phyloP scores from a whole-genome alignment of 441 rosid genomes.

The Adansonia gregorii region DNA sequence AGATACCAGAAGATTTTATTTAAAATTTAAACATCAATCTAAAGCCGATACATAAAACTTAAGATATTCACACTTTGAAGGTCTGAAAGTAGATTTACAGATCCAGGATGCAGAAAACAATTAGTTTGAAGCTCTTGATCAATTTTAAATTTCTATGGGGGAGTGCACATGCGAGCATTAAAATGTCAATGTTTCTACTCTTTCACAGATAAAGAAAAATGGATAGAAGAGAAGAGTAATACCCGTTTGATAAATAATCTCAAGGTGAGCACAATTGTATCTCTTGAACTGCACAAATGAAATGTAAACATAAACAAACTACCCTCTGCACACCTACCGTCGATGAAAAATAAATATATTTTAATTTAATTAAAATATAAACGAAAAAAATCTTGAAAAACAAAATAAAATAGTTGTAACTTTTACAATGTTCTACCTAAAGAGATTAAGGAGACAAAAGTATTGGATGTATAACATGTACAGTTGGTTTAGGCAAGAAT shows the following conservation, averaged over 20 bases:
- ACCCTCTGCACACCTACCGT: background rate
- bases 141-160: slow-evolving; percentile 2
- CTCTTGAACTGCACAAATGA: slow-evolving; percentile 75
- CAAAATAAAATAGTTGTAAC: background rate
- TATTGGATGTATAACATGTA: background rate
- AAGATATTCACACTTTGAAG: background rate
- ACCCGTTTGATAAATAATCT: slow-evolving; percentile 83
- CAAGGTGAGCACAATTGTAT: slow-evolving; percentile 79
- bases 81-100: background rate
- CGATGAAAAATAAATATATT: background rate
- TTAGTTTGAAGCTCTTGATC: background rate
- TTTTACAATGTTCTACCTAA: background rate
- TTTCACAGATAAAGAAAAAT: slow-evolving; percentile 16
- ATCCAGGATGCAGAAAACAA: background rate
- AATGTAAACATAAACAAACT: slow-evolving; percentile 11
- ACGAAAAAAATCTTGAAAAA: background rate
- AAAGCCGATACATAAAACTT: background rate
- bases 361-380: background rate
- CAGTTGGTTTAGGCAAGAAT: background rate
- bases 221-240: slow-evolving; percentile 35
- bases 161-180: background rate
- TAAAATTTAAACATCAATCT: slow-evolving; percentile 3
- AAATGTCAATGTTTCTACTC: slow-evolving; percentile 17
- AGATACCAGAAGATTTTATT: background rate
- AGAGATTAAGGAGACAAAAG: background rate